Evolutionary conservation across 2,329 filamentous ascomycete species (phyloP), one percentile per base, ranked within the genome.

Genomic region (Myotisia sp.): DNA sequence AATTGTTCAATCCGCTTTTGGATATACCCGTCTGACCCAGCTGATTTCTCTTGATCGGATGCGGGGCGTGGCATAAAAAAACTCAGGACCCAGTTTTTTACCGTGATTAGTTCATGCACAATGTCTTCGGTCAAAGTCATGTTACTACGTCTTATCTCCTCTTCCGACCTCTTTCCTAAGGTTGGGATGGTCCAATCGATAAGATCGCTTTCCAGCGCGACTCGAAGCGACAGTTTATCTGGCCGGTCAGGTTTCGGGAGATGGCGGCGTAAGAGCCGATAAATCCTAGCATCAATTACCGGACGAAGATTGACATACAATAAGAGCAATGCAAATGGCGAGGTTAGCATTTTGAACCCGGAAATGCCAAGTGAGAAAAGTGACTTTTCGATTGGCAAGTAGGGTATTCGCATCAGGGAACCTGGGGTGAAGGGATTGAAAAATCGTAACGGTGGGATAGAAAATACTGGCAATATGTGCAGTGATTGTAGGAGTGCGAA

Each of bases 401-500:
- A 18, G 4, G 54, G 54, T 9, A 57, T 33, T 29, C 50, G 51
- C 37, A 59, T 46, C 5, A 58, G 43, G 12, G 58, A 58, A 12
- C 44, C 38, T 23, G 43, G 38, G 17, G 52, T 50, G 32, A 61
- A 59, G 3, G 60, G 59, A 16, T 61, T 40, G 13, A 62, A 44
- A 13, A 54, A 46, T 3, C 37, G 44, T 21, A 50, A 19, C 12
- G 49, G 45, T 5, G 56, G 58, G 7, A 56, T 43, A 6, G 49
- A 41, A 29, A 47, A 45, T 18, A 51, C 38, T 14, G 53, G 54
- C 12, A 63, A 43, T 13, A 64, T 47, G 24, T 57, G 54, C 18
- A 63, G 52, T 13, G 53, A 53, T 39, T 64, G 60, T 12, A 64
- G 47, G 10, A 60, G 39, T 14, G 59, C 57, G 37, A 59, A 60